These are phyloP conservation scores for Hawksworthiomyces lignivorus DNA, from an alignment of 2,329 filamentous ascomycete species.

Conservation along the genomic window DNA sequence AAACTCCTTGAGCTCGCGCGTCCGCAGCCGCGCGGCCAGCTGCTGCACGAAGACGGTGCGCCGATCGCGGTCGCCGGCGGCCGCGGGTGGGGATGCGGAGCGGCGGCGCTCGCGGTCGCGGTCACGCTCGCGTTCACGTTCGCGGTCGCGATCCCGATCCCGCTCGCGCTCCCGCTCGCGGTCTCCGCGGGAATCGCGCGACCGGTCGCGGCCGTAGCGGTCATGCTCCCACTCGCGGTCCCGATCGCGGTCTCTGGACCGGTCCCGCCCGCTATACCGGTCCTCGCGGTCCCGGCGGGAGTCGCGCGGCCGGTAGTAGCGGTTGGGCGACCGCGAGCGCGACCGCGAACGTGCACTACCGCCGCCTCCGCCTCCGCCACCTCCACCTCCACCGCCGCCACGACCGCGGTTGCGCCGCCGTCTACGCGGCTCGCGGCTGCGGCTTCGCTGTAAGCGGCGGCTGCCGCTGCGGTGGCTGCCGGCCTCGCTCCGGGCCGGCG, in stretches of 20 bases:
- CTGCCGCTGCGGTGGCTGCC: slow-evolving; percentile 44
- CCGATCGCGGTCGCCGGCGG: slow-evolving; percentile 92
- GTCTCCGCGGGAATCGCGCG: no score
- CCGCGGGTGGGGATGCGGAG: slow-evolving; percentile 60
- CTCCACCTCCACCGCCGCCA: background rate
- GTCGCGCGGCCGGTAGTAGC: slow-evolving; percentile 50
- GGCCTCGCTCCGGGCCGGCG: slow-evolving; percentile 65
- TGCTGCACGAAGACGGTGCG: slow-evolving; percentile 98
- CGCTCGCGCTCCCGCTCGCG: no score
- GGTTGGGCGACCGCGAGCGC: slow-evolving; percentile 64
- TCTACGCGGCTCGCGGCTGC: slow-evolving; percentile 22
- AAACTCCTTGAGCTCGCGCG: slow-evolving; percentile 86
- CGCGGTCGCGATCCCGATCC: slow-evolving; percentile 3
- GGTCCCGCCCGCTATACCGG: no score
- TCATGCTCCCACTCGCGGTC: slow-evolving; percentile 33
- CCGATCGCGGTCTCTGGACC: slow-evolving; percentile 15
- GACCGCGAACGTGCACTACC: slow-evolving; percentile 62
- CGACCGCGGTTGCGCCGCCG: background rate
- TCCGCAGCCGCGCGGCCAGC: slow-evolving; percentile 85
- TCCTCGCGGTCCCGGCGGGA: slow-evolving; percentile 33
- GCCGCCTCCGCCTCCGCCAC: slow-evolving; percentile 30
- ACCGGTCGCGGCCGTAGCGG: slow-evolving; percentile 35
- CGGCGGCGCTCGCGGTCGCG: slow-evolving; percentile 3
- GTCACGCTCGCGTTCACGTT: slow-evolving; percentile 5
- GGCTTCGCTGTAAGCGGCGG: slow-evolving; percentile 70